Conservation (phyloP, 73 alveolate genomes). For the Diophrys appendiculata region DNA sequence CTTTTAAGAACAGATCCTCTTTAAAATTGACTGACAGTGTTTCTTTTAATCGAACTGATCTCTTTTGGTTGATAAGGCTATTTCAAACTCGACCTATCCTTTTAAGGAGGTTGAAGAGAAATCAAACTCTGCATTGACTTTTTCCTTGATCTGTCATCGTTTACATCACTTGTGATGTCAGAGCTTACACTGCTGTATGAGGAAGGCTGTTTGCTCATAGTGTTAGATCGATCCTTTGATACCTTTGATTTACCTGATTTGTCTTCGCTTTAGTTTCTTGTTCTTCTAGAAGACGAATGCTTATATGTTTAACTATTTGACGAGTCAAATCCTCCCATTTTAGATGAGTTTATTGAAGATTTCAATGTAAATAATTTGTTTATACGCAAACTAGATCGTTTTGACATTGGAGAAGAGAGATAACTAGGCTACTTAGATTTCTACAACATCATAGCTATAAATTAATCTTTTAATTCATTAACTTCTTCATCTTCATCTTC, state of each 20-base stretch:
- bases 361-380: neutral
- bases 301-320: neutral
- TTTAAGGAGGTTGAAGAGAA: neutral
- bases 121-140: neutral
- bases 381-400: neutral
- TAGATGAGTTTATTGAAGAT: neutral
- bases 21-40: neutral
- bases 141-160: too few relatives aligned
- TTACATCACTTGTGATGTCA: neutral
- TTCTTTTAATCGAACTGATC: neutral
- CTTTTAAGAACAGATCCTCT: neutral
- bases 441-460: neutral
- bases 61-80: neutral
- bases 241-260: neutral
- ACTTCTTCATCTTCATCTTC: neutral
- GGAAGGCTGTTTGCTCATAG: neutral
- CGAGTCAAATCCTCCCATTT: too few relatives aligned
- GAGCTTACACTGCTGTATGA: neutral
- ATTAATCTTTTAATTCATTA: neutral
- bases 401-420: neutral
- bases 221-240: too few relatives aligned
- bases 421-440: neutral
- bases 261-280: neutral
- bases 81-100: neutral
- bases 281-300: neutral